Evolutionary conservation across 2,329 filamentous ascomycete genomes (phyloP).

Genomic region (Diaporthe sp.): DNA sequence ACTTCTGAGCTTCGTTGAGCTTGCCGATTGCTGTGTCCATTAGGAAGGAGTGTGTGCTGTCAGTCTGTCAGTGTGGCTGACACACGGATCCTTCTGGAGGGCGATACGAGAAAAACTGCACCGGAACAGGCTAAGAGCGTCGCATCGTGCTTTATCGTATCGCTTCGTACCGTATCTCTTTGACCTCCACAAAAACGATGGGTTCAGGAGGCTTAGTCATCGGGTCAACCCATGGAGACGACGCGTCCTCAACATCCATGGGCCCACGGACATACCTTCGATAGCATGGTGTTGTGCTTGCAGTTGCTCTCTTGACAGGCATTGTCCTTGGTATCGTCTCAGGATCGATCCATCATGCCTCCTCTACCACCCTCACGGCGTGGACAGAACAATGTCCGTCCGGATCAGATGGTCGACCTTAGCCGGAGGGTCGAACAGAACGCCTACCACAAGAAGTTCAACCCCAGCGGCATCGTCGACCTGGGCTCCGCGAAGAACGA

Average conservation of each 20-base stretch:
- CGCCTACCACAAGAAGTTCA: constrained; percentile 34
- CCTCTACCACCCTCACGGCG: constrained; percentile 36
- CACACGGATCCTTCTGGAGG: constrained; percentile 12
- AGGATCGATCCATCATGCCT: constrained; percentile 20
- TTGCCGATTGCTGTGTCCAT: constrained; percentile 2
- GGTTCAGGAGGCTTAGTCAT: constrained; percentile 33
- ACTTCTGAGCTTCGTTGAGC: neutral
- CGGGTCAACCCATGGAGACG: neutral
- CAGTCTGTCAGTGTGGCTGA: constrained; percentile 10
- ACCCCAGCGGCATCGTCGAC: constrained; percentile 38
- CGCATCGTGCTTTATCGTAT: constrained; percentile 31
- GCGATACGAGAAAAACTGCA: constrained; percentile 14
- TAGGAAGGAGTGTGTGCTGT: constrained; percentile 1
- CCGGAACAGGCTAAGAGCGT: constrained; percentile 2
- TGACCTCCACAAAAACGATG: constrained; percentile 26
- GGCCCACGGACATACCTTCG: neutral
- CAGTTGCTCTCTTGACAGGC: neutral
- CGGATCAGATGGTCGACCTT: constrained; percentile 39
- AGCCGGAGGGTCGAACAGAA: constrained; percentile 35
- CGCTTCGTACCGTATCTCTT: neutral
- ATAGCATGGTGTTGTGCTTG: neutral
- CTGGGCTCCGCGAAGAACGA: constrained; percentile 37
- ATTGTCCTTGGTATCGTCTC: neutral
- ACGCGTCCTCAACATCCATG: neutral
- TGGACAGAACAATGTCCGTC: constrained; percentile 38